Conservation (phyloP, 805 yeast genomes). For the Candida maltosa region DNA sequence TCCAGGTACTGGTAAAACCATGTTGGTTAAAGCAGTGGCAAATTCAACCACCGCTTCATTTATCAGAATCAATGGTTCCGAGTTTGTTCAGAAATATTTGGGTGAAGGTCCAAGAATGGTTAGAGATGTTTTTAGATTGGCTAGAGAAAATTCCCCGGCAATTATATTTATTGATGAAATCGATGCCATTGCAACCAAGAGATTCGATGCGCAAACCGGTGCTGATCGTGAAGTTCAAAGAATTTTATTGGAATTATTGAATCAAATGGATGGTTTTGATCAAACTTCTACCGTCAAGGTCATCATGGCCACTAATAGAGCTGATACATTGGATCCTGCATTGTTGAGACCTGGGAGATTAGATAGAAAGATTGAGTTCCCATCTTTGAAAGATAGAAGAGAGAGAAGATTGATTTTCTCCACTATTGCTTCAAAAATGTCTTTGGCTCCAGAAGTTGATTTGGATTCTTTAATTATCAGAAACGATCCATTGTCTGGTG, state of each 20-base stretch:
- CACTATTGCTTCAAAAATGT: constrained; percentile 96
- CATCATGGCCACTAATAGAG: constrained; percentile 98
- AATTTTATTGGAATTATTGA: constrained; percentile 88
- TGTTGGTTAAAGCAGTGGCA: constrained; percentile 98
- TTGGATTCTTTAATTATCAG: constrained; percentile 91
- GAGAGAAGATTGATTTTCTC: constrained; percentile 95
- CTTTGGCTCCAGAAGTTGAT: constrained; percentile 96
- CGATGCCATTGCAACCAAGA: constrained; percentile 97
- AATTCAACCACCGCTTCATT: constrained; percentile 93
- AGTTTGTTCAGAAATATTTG: constrained; percentile 93
- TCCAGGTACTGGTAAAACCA: constrained; percentile 99
- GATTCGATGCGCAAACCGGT: constrained; percentile 99
- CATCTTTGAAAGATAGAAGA: constrained; percentile 92
- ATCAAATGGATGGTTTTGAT: constrained; percentile 99
- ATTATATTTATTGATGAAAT: constrained; percentile 97
- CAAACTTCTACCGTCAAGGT: constrained; percentile 94
- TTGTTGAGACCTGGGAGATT: constrained; percentile 96
- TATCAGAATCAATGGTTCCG: constrained; percentile 96
- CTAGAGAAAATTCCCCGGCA: constrained; percentile 95
- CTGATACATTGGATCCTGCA: constrained; percentile 99
- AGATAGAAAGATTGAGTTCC: constrained; percentile 97
- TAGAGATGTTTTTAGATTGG: constrained; percentile 94
- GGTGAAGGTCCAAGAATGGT: constrained; percentile 99
- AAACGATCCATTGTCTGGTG: constrained; percentile 96
- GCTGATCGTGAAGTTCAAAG: constrained; percentile 99